Conservation (phyloP, 345 rosid species). For the Acer negundo region DNA sequence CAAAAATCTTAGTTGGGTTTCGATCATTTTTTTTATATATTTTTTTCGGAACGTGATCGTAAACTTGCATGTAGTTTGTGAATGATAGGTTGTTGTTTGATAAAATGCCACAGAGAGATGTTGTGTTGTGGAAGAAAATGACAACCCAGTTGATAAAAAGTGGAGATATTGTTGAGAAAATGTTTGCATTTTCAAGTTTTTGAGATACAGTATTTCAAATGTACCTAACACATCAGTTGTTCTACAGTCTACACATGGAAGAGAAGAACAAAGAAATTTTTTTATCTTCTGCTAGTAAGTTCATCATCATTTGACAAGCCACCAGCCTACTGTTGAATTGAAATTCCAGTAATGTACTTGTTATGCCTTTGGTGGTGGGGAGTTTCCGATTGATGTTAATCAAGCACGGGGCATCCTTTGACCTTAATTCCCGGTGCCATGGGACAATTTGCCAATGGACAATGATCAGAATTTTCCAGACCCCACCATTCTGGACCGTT, state of each 20-base stretch:
- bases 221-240: slow-evolving; percentile 47
- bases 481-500: slow-evolving; percentile 61
- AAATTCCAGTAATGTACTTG: background rate
- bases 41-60: slow-evolving; percentile 23
- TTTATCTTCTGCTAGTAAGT: slow-evolving; percentile 31
- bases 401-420: slow-evolving; percentile 42
- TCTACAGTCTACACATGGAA: slow-evolving; percentile 45
- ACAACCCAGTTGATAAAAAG: slow-evolving; percentile 25
- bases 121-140: slow-evolving; percentile 31
- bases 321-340: background rate
- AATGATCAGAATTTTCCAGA: slow-evolving; percentile 43
- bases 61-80: slow-evolving; percentile 24
- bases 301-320: background rate
- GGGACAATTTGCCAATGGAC: slow-evolving; percentile 48
- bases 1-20: slow-evolving; percentile 30
- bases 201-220: slow-evolving; percentile 28
- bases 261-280: slow-evolving; percentile 25
- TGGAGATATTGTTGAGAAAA: slow-evolving; percentile 33
- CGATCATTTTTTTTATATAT: slow-evolving; percentile 21
- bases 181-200: slow-evolving; percentile 37
- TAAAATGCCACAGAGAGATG: slow-evolving; percentile 37
- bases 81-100: slow-evolving; percentile 33
- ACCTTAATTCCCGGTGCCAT: slow-evolving; percentile 40
- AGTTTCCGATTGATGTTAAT: background rate
- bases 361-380: background rate